Evolutionary conservation across 2,329 filamentous ascomycete species (phyloP).

Genomic region (Sphaceloma murrayae): DNA sequence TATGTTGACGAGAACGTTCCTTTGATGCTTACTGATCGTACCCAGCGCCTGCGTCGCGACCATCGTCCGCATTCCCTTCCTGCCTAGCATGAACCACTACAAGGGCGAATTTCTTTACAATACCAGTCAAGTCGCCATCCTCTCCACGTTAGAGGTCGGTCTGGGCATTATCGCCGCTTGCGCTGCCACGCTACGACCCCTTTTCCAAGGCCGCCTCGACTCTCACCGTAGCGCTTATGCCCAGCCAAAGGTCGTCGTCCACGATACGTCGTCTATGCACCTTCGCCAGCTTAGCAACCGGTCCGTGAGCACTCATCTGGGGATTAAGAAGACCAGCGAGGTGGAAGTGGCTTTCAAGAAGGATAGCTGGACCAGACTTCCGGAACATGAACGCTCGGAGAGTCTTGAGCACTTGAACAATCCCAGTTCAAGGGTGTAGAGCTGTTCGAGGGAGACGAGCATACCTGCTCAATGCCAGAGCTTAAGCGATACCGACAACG

Average conservation of each 20-base stretch:
- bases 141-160: constrained; percentile 29
- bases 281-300: constrained; percentile 1
- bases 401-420: constrained; percentile 1
- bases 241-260: constrained; percentile 5
- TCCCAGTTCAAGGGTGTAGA: too few species aligned
- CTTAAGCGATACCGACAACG: too few species aligned
- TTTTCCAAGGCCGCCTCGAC: constrained; percentile 27
- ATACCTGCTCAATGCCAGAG: too few species aligned
- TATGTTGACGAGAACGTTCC: constrained; percentile 33
- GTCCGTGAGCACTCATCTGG: background rate
- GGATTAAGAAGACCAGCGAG: constrained; percentile 3
- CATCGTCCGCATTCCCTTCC: constrained; percentile 38
- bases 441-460: too few species aligned
- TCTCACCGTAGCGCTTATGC: background rate
- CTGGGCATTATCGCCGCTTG: constrained; percentile 35
- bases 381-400: background rate
- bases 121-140: constrained; percentile 34
- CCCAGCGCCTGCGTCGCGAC: constrained; percentile 43
- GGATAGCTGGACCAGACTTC: constrained; percentile 6
- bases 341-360: constrained; percentile 11
- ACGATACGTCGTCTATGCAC: constrained; percentile 1
- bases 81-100: constrained; percentile 30
- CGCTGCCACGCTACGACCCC: constrained; percentile 41
- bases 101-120: constrained; percentile 36
- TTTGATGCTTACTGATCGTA: constrained; percentile 2